Base-by-base conservation (phyloP, 805 yeast genomes). In the Yamadazyma kitorensis region DNA sequence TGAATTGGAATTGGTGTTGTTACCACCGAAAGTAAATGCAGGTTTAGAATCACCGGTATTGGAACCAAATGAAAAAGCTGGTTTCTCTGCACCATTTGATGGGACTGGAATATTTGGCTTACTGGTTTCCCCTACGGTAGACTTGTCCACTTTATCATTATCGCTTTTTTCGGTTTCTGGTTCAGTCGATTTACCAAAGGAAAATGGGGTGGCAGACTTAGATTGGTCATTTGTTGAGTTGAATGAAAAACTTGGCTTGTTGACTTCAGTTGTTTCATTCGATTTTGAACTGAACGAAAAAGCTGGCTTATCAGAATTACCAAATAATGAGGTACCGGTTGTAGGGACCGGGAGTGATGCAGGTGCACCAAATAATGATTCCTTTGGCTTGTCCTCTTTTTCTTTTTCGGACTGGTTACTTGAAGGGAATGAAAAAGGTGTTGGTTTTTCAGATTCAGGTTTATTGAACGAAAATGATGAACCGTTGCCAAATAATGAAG, bases 51-150 rank as follows among this genome's bases (percentile, higher is more conserved):
- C 25, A 22, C 25, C 7, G 12, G 20, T 25, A 9, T 41, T 21
- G 13, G 43, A 12, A 4, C 55, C 54, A 26, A 52, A 51, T n/a
- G 51, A 36, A 36, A 53, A 54, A 3, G 51, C 51, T 13, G 65
- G 59, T 30, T 53, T 51, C 16, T 42, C 38, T 16, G 41, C 41
- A n/a, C 50, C 47, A 32, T 47, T 47, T 12, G 47, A 24, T 18
- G 41, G 38, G 10, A 14, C 18, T 27, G 44, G 40, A 24, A 13
- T 5, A 3, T 7, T 13, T 28, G 28, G 18, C 13, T 28, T 29
- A 13, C 13, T 19, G 12, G 29, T 11, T 24, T 33, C 37, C 5
- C 31, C 40, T 7, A 28, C 18, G 8, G 51, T 42, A 12, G 55
- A 54, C 23, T 49, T 51, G 5, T 41, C 39, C 10, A 30, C 39